phyloP scores from a whole-genome alignment of 2,329 filamentous ascomycete species.

The Penicillium sp. region DNA sequence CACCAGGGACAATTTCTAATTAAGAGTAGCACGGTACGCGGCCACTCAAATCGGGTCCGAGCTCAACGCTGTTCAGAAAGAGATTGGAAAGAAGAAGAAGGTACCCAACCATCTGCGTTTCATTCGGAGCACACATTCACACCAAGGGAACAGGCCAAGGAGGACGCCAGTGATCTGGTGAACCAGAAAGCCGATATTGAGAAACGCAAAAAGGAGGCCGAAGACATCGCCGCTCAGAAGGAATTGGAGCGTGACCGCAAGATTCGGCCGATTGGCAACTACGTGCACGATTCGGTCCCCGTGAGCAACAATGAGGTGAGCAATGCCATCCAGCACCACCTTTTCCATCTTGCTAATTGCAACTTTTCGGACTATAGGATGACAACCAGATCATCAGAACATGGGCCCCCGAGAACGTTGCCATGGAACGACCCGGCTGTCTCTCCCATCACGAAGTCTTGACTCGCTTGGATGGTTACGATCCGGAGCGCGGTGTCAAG shows the following conservation, averaged over 20 bases:
- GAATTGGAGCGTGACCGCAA: constrained; percentile 71
- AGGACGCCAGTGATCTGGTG: constrained; percentile 77
- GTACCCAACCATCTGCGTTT: constrained; percentile 35
- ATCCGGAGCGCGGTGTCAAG: constrained; percentile 89
- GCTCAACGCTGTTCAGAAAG: constrained; percentile 86
- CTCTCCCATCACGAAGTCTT: constrained; percentile 96
- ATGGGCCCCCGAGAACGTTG: constrained; percentile 76
- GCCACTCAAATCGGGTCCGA: constrained; percentile 76
- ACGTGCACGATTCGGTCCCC: constrained; percentile 85
- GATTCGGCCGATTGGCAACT: constrained; percentile 81
- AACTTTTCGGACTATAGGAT: constrained; percentile 49
- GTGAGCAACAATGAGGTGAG: constrained; percentile 74
- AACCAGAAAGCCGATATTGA: constrained; percentile 74
- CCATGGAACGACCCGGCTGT: constrained; percentile 69
- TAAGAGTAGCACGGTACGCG: constrained; percentile 63
- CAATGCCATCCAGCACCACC: neutral
- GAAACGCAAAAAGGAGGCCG: constrained; percentile 75
- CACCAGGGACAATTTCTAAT: neutral
- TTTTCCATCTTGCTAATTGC: neutral
- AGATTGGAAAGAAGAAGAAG: constrained; percentile 91
- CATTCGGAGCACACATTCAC: neutral
- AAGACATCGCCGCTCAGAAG: constrained; percentile 73
- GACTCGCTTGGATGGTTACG: constrained; percentile 82
- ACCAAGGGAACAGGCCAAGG: constrained; percentile 63
- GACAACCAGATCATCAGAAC: constrained; percentile 74